Evolutionary conservation across 371 early-diverging fungal species (phyloP), one percentile per base, ranked within the genome.

Genomic region (Fennellomyces sp.): DNA sequence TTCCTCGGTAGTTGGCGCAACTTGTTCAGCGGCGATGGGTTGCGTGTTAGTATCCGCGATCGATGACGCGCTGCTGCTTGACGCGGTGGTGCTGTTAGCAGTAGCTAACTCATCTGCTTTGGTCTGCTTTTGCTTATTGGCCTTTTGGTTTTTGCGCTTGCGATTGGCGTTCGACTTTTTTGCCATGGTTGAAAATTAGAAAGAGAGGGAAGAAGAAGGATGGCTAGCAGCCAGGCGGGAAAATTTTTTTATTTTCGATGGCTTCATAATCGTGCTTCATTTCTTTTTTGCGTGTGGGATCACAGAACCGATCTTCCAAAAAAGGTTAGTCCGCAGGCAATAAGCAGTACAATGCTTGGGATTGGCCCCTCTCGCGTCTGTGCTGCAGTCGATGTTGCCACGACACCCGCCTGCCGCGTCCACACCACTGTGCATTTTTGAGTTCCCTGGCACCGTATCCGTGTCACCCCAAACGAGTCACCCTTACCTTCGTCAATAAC

Each of bases 31-130:
- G 10, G 31, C 6, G 23, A 21, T 15, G 15, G 27, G 29, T 15
- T 50, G 30, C 45, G 17, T 23, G 30, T 35, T 33, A 4, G 53
- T 17, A 41, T 28, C 54, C 12, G 21, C 54, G 23, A 54, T 38
- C 17, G 54, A 33, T 54, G 60, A 60, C 45, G 53, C 39, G 60
- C 39, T 60, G 36, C 52, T 52, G 17, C 30, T 35, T 13, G 60
- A 38, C n/a, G 60, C 31, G 26, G 56, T 28, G 4, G 56, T 27
- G 25, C 25, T 7, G 25, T 54, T 21, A n/a, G 19, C 21, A 21
- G 19, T 45, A 13, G 56, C 29, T n/a, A 28, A 19, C 23, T 33
- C 25, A 23, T 36, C 25, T 1, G 25, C 1, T 38, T 55, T 55
- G 38, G 35, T 36, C 2, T 39, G 38, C 53, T 60, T 60, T 52